A percentile compares a stretch with the other conserved stretches of the same genome.
Conservation (phyloP, 805 yeast genomes). For the Cyberlindnera mississippiensis region DNA sequence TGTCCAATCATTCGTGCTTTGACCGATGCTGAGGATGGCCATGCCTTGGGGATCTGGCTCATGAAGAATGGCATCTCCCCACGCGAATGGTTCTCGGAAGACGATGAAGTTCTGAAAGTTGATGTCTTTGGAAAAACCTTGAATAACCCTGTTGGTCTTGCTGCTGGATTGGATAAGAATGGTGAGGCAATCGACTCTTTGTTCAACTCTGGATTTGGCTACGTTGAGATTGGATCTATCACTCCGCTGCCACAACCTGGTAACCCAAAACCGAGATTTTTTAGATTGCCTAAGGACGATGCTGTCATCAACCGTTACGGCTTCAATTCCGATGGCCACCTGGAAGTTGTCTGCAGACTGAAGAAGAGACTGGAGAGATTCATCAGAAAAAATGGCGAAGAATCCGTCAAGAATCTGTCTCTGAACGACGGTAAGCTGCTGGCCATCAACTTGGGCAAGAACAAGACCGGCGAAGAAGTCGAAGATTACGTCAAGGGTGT, state of each 20-base stretch:
- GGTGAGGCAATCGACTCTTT: slow-evolving; percentile 87
- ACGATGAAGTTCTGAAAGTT: slow-evolving; percentile 51
- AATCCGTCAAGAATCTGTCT: slow-evolving; percentile 35
- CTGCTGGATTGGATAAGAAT: slow-evolving; percentile 94
- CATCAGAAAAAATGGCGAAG: slow-evolving; percentile 24
- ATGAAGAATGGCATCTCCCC: slow-evolving; percentile 72
- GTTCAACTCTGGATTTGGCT: slow-evolving; percentile 75
- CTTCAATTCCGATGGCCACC: slow-evolving; percentile 88
- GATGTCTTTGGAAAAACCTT: slow-evolving; percentile 61
- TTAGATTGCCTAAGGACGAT: slow-evolving; percentile 76
- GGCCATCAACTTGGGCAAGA: slow-evolving; percentile 87
- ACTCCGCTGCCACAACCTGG: slow-evolving; percentile 95
- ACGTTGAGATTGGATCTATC: slow-evolving; percentile 89
- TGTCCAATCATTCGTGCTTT: slow-evolving; percentile 70
- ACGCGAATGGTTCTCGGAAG: slow-evolving; percentile 48
- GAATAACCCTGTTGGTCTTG: slow-evolving; percentile 81
- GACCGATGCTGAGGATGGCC: slow-evolving; percentile 86
- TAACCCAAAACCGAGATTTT: slow-evolving; percentile 89
- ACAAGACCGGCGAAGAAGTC: slow-evolving; percentile 87
- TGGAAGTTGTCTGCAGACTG: slow-evolving; percentile 63
- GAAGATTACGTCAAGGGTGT: slow-evolving; percentile 86
- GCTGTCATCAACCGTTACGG: slow-evolving; percentile 96
- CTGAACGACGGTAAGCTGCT: slow-evolving; percentile 62
- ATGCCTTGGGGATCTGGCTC: slow-evolving; percentile 63
- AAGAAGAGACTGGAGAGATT: slow-evolving; percentile 53